A percentile compares a stretch with the other conserved stretches of the same genome.
Evolutionary conservation across 2,329 filamentous ascomycete genomes (phyloP).

Genomic region (Trichoderma gracile): DNA sequence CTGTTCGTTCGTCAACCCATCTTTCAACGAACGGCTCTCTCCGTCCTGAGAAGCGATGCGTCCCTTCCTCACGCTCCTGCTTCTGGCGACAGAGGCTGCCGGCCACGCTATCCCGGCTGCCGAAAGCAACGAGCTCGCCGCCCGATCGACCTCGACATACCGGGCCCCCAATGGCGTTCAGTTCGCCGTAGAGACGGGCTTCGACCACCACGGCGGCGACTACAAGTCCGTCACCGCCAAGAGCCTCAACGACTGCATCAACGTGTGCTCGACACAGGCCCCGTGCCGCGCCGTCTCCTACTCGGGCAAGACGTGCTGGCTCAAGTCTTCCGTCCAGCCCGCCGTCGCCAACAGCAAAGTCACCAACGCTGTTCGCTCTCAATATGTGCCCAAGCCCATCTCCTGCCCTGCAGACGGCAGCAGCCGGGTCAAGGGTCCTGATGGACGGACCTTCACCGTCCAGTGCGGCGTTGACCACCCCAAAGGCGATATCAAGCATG

Average conservation of each 20-base stretch:
- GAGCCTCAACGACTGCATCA: constrained; percentile 9
- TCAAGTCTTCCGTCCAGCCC: neutral
- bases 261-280: constrained; percentile 2
- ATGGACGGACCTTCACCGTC: neutral
- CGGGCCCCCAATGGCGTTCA: constrained; percentile 2
- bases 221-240: constrained; percentile 2
- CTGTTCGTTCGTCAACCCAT: neutral
- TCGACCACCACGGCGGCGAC: constrained; percentile 6
- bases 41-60: neutral
- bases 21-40: neutral
- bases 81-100: neutral
- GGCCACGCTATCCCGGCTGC: neutral
- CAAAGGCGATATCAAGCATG: neutral
- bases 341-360: neutral
- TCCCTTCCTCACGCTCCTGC: neutral
- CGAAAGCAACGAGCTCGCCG: neutral
- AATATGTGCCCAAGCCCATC: neutral
- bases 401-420: constrained; percentile 1
- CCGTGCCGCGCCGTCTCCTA: constrained; percentile 5
- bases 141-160: neutral
- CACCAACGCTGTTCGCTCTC: neutral
- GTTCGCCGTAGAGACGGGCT: constrained; percentile 3
- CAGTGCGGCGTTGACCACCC: constrained; percentile 3
- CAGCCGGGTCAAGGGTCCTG: neutral
- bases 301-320: constrained; percentile 11